Evolutionary conservation across 768 basidiomycete genomes (phyloP).

Genomic region (Trametes gibbosa): DNA sequence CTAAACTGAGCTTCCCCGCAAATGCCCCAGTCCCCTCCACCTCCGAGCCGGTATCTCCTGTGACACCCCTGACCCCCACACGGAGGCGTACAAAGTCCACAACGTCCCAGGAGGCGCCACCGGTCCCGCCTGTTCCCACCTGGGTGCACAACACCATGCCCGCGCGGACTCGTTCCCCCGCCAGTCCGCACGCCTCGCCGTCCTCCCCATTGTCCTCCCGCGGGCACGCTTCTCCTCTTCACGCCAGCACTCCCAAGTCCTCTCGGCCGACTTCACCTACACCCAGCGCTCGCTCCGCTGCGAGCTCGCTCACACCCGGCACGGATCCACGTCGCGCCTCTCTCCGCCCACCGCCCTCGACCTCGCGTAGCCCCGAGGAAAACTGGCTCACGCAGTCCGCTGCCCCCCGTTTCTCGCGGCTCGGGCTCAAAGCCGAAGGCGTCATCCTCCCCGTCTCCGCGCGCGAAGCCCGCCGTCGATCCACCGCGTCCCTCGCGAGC

Average conservation of each 20-base stretch:
- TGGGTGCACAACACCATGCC: slow-evolving; percentile 6
- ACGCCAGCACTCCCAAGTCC: not conserved
- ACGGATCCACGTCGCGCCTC: not conserved
- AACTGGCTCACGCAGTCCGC: slow-evolving; percentile 27
- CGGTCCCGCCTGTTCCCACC: slow-evolving; percentile 12
- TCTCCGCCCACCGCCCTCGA: slow-evolving; percentile 7
- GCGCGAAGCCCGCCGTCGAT: slow-evolving; percentile 20
- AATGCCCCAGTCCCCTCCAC: not conserved
- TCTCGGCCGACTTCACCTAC: slow-evolving; percentile 7
- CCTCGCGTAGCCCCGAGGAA: slow-evolving; percentile 23
- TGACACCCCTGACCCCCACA: too few species aligned
- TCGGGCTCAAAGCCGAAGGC: slow-evolving; percentile 25
- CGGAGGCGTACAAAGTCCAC: slow-evolving; percentile 11
- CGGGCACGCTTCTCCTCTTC: not conserved
- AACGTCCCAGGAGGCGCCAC: not conserved
- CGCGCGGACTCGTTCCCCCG: not conserved
- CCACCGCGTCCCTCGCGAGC: slow-evolving; percentile 8
- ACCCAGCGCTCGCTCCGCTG: slow-evolving; percentile 1
- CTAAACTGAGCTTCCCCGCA: slow-evolving; percentile 14
- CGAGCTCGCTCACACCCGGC: not conserved
- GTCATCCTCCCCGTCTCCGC: slow-evolving; percentile 28
- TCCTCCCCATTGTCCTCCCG: not conserved
- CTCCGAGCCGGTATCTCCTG: not conserved
- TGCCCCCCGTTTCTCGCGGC: slow-evolving; percentile 28
- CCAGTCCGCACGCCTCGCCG: not conserved